phyloP scores from a whole-genome alignment of 495 filamentous ascomycete genomes.

The Letharia lupina region DNA sequence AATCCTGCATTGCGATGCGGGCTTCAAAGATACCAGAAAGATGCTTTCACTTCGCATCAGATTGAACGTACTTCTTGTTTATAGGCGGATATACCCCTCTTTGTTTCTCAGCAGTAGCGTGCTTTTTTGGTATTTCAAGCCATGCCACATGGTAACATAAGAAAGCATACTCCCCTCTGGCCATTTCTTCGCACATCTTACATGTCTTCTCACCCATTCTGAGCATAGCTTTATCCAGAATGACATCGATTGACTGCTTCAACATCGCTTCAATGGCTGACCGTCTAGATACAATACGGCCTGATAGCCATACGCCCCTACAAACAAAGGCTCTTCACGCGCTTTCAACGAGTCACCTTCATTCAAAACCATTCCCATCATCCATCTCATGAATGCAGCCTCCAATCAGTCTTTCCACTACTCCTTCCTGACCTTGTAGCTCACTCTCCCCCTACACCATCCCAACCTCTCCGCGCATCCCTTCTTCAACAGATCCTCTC shows the following conservation, averaged over 20 bases:
- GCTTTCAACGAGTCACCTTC: background rate
- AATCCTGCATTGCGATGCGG: constrained; percentile 10
- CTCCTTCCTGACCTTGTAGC: constrained; percentile 36
- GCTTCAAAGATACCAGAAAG: constrained; percentile 1
- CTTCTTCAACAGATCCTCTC: constrained; percentile 28
- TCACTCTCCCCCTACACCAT: constrained; percentile 31
- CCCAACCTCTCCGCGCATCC: constrained; percentile 30
- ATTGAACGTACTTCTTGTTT: background rate
- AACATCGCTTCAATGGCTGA: background rate
- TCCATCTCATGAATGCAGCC: background rate
- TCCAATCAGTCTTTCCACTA: background rate
- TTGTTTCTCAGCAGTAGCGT: constrained; percentile 2
- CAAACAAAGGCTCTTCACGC: background rate
- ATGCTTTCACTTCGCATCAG: constrained; percentile 8
- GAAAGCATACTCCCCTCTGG: constrained; percentile 1
- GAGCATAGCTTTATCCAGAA: background rate
- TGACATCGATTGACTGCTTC: background rate
- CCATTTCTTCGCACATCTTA: background rate
- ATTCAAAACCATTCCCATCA: background rate
- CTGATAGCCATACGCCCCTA: background rate
- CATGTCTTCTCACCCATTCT: background rate
- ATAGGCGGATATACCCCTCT: constrained; percentile 21
- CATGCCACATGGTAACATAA: background rate
- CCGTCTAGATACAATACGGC: background rate
- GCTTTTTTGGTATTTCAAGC: background rate